phyloP scores from a whole-genome alignment of 257 asterid species.

The Cruciata laevipes region DNA sequence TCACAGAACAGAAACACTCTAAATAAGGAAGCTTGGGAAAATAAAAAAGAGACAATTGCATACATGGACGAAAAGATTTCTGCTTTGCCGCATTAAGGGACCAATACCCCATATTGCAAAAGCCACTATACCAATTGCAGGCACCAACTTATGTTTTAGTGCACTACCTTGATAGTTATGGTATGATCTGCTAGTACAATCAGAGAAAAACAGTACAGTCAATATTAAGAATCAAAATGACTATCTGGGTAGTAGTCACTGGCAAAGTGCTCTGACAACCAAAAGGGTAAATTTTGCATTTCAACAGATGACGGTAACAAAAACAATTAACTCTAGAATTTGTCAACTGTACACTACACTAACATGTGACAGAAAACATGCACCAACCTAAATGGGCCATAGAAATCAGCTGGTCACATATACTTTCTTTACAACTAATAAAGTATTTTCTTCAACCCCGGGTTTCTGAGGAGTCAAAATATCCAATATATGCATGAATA shows the following conservation, averaged over 20 bases:
- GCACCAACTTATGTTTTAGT: slow-evolving; percentile 48
- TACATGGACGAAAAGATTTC: slow-evolving; percentile 59
- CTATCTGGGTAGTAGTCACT: not conserved
- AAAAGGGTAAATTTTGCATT: not conserved
- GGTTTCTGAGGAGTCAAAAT: not conserved
- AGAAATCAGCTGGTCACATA: not conserved
- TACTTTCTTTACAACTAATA: not conserved
- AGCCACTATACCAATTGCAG: slow-evolving; percentile 62
- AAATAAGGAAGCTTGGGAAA: slow-evolving; percentile 18
- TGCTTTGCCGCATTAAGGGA: slow-evolving; percentile 62
- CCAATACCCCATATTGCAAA: slow-evolving; percentile 89
- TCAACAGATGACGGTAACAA: not conserved
- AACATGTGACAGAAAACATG: not conserved
- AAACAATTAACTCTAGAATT: not conserved
- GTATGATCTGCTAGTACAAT: slow-evolving; percentile 51
- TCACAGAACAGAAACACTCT: not conserved
- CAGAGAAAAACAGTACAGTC: not conserved
- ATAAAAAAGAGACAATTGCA: slow-evolving; percentile 17
- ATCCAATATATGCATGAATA: not conserved
- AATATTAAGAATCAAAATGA: not conserved
- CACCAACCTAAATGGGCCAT: not conserved
- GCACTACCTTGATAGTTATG: slow-evolving; percentile 50
- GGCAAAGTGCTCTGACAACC: not conserved
- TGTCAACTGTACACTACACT: not conserved
- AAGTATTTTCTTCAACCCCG: not conserved